Percentiles rank a stretch among this genome's conserved stretches.
Evolutionary conservation across 2,329 filamentous ascomycete species (phyloP).

Genomic region (Clonostachys rhizophaga): DNA sequence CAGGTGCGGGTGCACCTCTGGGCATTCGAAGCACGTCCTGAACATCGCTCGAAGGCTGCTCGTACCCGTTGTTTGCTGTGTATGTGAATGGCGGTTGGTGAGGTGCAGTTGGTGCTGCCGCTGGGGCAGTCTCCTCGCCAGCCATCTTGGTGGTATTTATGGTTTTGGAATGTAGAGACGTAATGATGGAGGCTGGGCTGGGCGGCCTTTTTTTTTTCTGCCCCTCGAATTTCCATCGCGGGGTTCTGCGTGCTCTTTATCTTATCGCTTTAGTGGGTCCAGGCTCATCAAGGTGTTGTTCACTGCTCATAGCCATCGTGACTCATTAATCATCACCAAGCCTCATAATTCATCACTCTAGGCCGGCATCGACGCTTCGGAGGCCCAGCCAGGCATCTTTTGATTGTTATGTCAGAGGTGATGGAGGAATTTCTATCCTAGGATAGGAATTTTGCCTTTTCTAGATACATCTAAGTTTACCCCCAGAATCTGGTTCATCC

Average conservation of each 20-base stretch:
- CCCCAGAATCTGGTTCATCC: too few relatives aligned
- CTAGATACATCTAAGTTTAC: too few relatives aligned
- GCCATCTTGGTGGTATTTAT: slow-evolving; percentile 10
- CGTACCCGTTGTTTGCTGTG: slow-evolving; percentile 36
- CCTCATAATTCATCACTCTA: too few relatives aligned
- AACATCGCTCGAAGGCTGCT: slow-evolving; percentile 24
- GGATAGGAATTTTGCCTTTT: too few relatives aligned
- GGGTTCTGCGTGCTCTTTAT: not conserved
- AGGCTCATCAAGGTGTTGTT: too few relatives aligned
- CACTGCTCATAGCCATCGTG: too few relatives aligned
- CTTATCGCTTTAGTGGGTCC: not conserved
- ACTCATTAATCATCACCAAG: too few relatives aligned
- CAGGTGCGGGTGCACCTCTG: slow-evolving; percentile 13
- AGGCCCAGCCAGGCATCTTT: too few relatives aligned
- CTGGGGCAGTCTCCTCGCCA: slow-evolving; percentile 5
- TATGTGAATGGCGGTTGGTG: slow-evolving; percentile 40
- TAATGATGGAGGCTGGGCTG: not conserved
- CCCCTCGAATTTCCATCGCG: not conserved
- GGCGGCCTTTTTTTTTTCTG: slow-evolving; percentile 1
- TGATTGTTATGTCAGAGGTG: too few relatives aligned
- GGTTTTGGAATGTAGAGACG: not conserved
- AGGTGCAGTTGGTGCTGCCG: slow-evolving; percentile 29
- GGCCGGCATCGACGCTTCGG: too few relatives aligned
- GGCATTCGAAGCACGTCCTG: slow-evolving; percentile 21
- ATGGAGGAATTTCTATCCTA: too few relatives aligned